Base-by-base conservation (phyloP, 108 stramenopile species). In the Poteriospumella lacustris region DNA sequence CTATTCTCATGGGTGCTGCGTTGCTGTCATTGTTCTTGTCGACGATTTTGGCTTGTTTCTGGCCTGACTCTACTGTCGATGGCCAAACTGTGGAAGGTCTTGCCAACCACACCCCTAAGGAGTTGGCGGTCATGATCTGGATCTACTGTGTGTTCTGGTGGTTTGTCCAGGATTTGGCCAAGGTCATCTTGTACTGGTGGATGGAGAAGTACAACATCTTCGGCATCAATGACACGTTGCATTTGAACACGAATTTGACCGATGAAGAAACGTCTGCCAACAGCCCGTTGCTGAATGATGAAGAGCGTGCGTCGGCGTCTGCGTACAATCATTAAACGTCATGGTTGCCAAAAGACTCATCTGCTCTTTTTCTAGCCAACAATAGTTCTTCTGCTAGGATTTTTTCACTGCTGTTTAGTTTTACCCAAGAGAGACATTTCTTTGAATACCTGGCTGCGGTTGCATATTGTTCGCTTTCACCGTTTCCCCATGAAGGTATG, bases 161-260 rank as follows among this genome's bases (percentile, higher is more conserved):
- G 70, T 43, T 73, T 24, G 26, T 73, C 0, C 70, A 73, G 43
- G 70, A 76, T 33, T n/a, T 33, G 58, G 47, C 44, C 56, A 76
- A 76, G 58, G 76, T 76, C 5, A 33, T 15, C 26, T 33, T 59
- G 0, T 76, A 76, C 58, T 59, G 38, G 56, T 34, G 33, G 56
- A 34, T 76, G 76, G 31, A 59, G 58, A 56, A 5, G 0, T 76
- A 76, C 58, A 76, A 76, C 29, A 38, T 76, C 0, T 76, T 76
- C 38, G 58, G 58, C 0, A 59, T 76, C 0, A 76, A 76, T 76
- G 76, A 76, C 12, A 33, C 59, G 33, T 15, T 15, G 19, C 15
- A 56, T 19, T 24, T 56, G 15, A 56, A 56, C n/a, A n/a, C n/a
- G n/a, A n/a, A n/a, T n/a, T n/a, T n/a, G n/a, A n/a, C n/a, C n/a